Evolutionary conservation across 495 filamentous ascomycete species (phyloP), one percentile per base, ranked within the genome.

Genomic region (Penicillium argentinense): DNA sequence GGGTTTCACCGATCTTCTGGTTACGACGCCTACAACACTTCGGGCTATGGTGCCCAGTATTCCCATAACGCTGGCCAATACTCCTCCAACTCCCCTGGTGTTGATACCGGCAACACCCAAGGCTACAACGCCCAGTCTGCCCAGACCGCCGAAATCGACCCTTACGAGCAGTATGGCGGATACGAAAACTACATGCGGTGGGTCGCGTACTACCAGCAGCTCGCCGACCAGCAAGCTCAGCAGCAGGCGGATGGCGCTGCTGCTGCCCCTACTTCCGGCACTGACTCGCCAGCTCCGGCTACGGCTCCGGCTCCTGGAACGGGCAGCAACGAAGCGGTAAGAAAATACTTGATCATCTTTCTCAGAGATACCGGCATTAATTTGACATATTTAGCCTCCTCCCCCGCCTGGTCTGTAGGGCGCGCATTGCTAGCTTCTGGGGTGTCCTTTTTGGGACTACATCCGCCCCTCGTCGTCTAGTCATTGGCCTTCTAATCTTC

Each of bases 161-260:
- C 92, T 0, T 98, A 97, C 63, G 90, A 89, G 3, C 84, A 87
- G 21, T 97, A 95, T 50, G 93, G 93, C 45, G 93, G 93, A 19
- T 93, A 93, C 59, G 76, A 81, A 52, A 83, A 80, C 29, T 91
- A 95, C 46, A n/a, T n/a, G n/a, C n/a, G n/a, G n/a, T n/a, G n/a
- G n/a, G 73, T 88, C 39, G 69, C 71, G 26, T 73, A 76, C 58
- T 83, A 82, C 53, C 81, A 86, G 77, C 82, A 55, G 76, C 73
- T 29, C 28, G 78, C 81, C 44, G 77, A 75, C 42, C 75, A 77
- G 51, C 66, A 72, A 38, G 65, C 57, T 48, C 63, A 52, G 51
- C 74, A 45, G 60, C 75, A 38, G 68, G 66, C 39, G 53, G 75
- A 56, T 60, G 66, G 43, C 36, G 45, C 63, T 53, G 76, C 83